phyloP scores from a whole-genome alignment of 345 rosid genomes.

The Eucalyptus tenuipes region DNA sequence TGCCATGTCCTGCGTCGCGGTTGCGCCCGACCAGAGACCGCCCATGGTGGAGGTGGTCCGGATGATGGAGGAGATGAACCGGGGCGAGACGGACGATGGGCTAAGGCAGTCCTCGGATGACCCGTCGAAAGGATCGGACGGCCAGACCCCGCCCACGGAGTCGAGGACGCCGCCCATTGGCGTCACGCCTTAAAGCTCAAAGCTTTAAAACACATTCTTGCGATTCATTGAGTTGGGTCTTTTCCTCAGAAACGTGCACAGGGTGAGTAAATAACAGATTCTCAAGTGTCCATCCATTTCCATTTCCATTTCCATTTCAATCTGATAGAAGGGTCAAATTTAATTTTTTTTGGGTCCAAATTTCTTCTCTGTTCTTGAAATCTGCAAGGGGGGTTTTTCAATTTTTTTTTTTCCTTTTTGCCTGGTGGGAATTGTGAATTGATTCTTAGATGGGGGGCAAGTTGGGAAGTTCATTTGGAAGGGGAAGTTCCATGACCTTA shows the following conservation, averaged over 20 bases:
- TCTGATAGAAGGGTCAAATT: neutral
- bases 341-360: neutral
- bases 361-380: neutral
- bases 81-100: constrained; percentile 65
- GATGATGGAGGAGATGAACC: constrained; percentile 87
- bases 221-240: neutral
- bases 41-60: constrained; percentile 71
- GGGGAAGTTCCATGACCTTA: constrained; percentile 15
- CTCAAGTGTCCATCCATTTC: neutral
- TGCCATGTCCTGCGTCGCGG: constrained; percentile 87
- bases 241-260: neutral
- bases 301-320: neutral
- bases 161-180: constrained; percentile 56
- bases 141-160: constrained; percentile 74
- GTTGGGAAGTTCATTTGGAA: neutral
- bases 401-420: neutral
- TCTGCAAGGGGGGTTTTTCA: neutral
- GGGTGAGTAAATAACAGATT: neutral
- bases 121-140: constrained; percentile 90
- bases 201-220: neutral
- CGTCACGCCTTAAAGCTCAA: constrained; percentile 29
- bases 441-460: neutral
- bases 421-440: neutral
- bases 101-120: constrained; percentile 89
- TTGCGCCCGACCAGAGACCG: constrained; percentile 88